Base-by-base conservation (phyloP, 2,329 filamentous ascomycete genomes). In the Talaromyces sp. region DNA sequence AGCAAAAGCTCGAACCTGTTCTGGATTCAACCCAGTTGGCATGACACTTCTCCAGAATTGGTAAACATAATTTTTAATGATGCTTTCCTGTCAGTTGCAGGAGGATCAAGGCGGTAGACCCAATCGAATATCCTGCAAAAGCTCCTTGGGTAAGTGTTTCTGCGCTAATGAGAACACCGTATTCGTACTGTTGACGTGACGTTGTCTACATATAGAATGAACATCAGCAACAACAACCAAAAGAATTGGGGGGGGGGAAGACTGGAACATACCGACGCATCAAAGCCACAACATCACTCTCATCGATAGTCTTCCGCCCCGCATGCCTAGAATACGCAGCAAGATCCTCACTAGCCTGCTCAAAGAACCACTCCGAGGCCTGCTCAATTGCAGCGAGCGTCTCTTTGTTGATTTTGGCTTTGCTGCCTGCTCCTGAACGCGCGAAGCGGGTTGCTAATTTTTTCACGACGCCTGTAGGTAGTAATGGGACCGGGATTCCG, bases 331-430 rank as follows among this genome's bases (percentile, higher is more conserved):
- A 90, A 76, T 93, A 97, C 2, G 88, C 89, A 13, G 86, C 86
- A 63, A 97, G 79, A 73, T 96, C 92, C 67, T 93, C 90, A 58
- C 91, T 88, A 2, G 91, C 81, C 76, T 97, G 93, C 78, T 96
- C 92, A 75, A 97, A 96, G 77, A 93, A 97, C 90, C 92, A 95
- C 68, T 96, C 91, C 2, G 91, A 91, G 0, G 92, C 91, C 74
- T 92, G 89, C 72, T 89, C 88, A 63, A 97, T 87, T 4, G 89
- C 89, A 34, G 86, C 84, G 43, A 96, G 80, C 1, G 91, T 89
- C 61, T 95, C 91, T 54, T 90, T 87, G 65, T 84, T 88, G 56
- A 96, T 85, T 69, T 89, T 91, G 5, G 86, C 81, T 70, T 89
- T 91, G 70, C 84, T 84, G 10, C 84, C 81, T 22, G 88, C 88